phyloP scores from a whole-genome alignment of 1,139 yeast species.

The Pichia sp. region DNA sequence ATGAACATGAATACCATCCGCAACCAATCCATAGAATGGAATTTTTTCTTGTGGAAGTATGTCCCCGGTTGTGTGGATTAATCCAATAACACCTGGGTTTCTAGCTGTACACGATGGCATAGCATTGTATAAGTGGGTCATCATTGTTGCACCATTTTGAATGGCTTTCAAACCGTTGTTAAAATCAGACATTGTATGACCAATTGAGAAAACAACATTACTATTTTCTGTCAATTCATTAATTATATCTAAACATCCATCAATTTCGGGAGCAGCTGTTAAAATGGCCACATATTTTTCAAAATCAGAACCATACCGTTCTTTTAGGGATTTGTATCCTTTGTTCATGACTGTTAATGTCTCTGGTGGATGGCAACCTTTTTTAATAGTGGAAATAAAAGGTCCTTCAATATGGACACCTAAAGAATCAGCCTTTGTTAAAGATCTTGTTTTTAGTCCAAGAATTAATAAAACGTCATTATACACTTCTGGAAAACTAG shows the following conservation, averaged over 20 bases:
- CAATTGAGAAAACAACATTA: conserved; percentile 45
- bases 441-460: conserved; percentile 30
- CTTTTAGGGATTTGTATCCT: conserved; percentile 26
- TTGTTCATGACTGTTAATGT: conserved; percentile 41
- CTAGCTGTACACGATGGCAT: conserved; percentile 66
- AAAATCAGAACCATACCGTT: conserved; percentile 38
- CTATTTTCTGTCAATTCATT: conserved; percentile 34
- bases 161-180: conserved; percentile 46
- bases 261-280: conserved; percentile 60
- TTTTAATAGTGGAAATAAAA: conserved; percentile 47
- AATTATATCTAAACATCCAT: conserved; percentile 47
- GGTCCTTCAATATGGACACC: conserved; percentile 70
- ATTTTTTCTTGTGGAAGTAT: conserved; percentile 25
- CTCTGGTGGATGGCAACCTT: conserved; percentile 59
- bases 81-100: conserved; percentile 54
- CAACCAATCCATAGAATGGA: conserved; percentile 55
- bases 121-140: conserved; percentile 61
- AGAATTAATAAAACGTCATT: conserved; percentile 45
- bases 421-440: conserved; percentile 40
- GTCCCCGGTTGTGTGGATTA: conserved; percentile 19
- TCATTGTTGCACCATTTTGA: conserved; percentile 50
- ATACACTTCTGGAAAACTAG: conserved; percentile 50
- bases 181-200: conserved; percentile 51
- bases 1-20: conserved; percentile 60
- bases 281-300: conserved; percentile 43